Evolutionary conservation across 1,284 basidiomycete species (phyloP), one percentile per base, ranked within the genome.

Genomic region (Jaminaea rosea): DNA sequence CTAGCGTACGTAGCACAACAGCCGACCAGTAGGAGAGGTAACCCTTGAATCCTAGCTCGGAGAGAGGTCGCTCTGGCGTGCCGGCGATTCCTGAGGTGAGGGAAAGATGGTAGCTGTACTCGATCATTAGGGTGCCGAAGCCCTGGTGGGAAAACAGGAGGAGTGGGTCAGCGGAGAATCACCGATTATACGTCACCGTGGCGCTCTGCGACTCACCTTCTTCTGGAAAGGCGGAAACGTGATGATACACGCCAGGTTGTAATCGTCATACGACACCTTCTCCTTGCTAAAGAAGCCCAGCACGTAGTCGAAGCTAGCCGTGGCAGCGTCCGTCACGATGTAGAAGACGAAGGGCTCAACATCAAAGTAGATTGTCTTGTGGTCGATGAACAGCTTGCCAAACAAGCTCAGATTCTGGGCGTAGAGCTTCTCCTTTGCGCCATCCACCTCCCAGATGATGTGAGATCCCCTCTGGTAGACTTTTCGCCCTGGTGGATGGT

Each of bases 271-370:
- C 1, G 90, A 93, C 21, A 86, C 72, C 74, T 97, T 97, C 76
- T 97, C 93, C 87, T 92, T 72, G n/a, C 19, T 3, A 10, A 17
- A 28, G 78, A 90, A 98, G 0, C 89, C 93, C 17, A 96, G 78
- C 44, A 89, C 84, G 63, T 88, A 84, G 69, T 93, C 84, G 63
- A 82, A 81, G 9, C 85, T 83, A 50, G 83, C 82, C 11, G 74
- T 73, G n/a, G 56, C 53, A 0, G 84, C 86, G 58, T 96, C 90
- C 6, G 92, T 96, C 23, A 94, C 76, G 59, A 97, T 83, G 75
- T 98, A 98, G 76, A 93, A 99, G 80, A 99, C 81, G 79, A 99
- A 99, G 3, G 94, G 94, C 56, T 96, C 97, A 64, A 98, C 94
- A 77, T 99, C 94, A 78, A 97, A 99, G 78, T 98, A 98, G 62